Evolutionary conservation across 805 yeast species (phyloP), one percentile per base, ranked within the genome.

Genomic region (Wickerhamiella nectarea): DNA sequence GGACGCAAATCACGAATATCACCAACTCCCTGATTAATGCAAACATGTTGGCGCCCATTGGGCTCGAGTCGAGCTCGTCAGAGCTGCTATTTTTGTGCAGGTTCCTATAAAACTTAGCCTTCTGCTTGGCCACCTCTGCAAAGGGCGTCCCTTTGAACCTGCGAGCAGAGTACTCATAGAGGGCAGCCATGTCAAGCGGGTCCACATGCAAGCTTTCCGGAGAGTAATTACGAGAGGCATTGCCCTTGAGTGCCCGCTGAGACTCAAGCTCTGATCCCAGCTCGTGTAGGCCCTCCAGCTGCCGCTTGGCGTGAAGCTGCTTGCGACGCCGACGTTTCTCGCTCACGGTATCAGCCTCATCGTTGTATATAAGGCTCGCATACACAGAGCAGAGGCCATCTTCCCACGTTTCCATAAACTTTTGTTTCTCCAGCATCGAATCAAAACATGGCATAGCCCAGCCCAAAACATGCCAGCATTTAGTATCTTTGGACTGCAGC

Each of bases 401-500:
- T 8, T 36, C 28, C 31, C 31, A 36, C 11, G 39, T 21, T 3
- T 36, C 21, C 18, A 36, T 10, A 8, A 36, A 36, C 10, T n/a
- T n/a, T 3, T 21, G 28, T 18, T 36, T 36, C 18, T 36, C 39
- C n/a, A 12, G 20, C 10, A 10, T 22, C 4, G 25, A 20, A 21
- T 31, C 18, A 19, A 39, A 31, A 26, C 43, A 31, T 3, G 39
- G 20, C 20, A 22, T 8, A 10, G 36, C 29, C 6, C 15, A 4
- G 20, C 19, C 25, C 12, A 21, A 6, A 11, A 18, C 21, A 7
- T 12, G n/a, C n/a, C 44, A 50, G 31, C 48, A 59, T 61, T 51
- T 71, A 70, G 48, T 66, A 66, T n/a, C 28, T 3, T 24, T n/a
- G 4, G 39, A 11, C 6, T 22, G n/a, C 14, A 17, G 10, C 9